Evolutionary conservation across 192 early-diverging fungal genomes (phyloP).

Genomic region (Bifiguratus adelaidae): DNA sequence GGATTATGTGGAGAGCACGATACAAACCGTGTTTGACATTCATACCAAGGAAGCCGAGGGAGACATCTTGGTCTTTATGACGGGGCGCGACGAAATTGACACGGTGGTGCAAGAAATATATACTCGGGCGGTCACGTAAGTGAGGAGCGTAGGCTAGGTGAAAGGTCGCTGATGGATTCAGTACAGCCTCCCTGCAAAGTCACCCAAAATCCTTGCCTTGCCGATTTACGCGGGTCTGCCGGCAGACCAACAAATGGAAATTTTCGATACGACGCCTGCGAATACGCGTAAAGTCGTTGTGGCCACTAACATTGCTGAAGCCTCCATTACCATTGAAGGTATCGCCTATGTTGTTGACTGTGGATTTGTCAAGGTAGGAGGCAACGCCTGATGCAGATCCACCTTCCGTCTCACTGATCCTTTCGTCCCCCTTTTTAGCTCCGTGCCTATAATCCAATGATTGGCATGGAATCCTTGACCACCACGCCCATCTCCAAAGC

Average conservation of each 20-base stretch:
- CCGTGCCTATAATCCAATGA: constrained; percentile 82
- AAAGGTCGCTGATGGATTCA: no score
- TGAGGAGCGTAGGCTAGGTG: constrained; percentile 4
- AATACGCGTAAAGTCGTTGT: constrained; percentile 76
- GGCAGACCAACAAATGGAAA: constrained; percentile 49
- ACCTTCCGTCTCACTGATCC: neutral
- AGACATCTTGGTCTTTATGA: constrained; percentile 62
- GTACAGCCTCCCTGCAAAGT: constrained; percentile 17
- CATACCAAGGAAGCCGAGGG: constrained; percentile 52
- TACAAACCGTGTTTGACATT: constrained; percentile 68
- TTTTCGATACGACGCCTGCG: constrained; percentile 44
- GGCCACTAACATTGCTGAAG: constrained; percentile 86
- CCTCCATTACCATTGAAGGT: constrained; percentile 65
- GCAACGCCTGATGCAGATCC: neutral
- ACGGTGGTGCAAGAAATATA: constrained; percentile 42
- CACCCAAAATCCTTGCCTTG: constrained; percentile 30
- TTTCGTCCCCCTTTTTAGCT: constrained; percentile 14
- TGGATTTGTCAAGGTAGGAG: constrained; percentile 62
- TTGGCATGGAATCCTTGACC: constrained; percentile 82
- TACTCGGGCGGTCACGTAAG: constrained; percentile 40
- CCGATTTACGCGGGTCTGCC: constrained; percentile 67
- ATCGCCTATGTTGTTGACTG: constrained; percentile 70
- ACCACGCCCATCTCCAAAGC: constrained; percentile 90
- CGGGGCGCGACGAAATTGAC: constrained; percentile 72
- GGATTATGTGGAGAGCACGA: constrained; percentile 54